phyloP scores from a whole-genome alignment of 2,329 filamentous ascomycete genomes.

The Colletotrichum acutatum region DNA sequence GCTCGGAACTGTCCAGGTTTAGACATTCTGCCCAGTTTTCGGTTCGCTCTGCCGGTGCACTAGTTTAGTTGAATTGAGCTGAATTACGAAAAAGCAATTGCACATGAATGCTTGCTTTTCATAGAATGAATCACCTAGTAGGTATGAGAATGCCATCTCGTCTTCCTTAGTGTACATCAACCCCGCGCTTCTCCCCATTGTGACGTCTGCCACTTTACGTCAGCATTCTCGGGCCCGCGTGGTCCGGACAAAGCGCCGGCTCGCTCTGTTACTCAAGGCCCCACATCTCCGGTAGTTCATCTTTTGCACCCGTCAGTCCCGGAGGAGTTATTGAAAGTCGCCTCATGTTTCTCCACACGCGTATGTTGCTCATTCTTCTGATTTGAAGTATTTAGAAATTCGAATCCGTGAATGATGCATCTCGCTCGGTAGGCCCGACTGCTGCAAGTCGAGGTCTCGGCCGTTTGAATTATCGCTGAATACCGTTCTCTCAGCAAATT shows the following conservation, averaged over 20 bases:
- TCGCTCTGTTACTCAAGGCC: background rate
- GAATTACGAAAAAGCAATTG: background rate
- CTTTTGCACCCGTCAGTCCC: background rate
- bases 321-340: background rate
- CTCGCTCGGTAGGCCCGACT: background rate
- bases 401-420: background rate
- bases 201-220: background rate
- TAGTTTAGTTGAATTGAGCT: background rate
- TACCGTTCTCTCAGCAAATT: background rate
- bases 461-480: background rate
- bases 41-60: background rate
- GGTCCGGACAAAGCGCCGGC: background rate
- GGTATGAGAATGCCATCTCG: background rate
- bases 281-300: background rate
- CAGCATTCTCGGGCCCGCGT: background rate
- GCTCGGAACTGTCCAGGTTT: constrained; percentile 34
- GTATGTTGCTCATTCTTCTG: background rate
- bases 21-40: constrained; percentile 7
- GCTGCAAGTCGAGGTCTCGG: no score
- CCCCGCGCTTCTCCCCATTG: background rate
- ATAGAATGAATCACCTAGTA: background rate
- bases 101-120: background rate
- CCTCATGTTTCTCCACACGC: background rate
- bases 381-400: background rate
- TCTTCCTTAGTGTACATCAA: background rate